phyloP scores from a whole-genome alignment of 139 green algal genomes.

The Coccomyxa sp. region DNA sequence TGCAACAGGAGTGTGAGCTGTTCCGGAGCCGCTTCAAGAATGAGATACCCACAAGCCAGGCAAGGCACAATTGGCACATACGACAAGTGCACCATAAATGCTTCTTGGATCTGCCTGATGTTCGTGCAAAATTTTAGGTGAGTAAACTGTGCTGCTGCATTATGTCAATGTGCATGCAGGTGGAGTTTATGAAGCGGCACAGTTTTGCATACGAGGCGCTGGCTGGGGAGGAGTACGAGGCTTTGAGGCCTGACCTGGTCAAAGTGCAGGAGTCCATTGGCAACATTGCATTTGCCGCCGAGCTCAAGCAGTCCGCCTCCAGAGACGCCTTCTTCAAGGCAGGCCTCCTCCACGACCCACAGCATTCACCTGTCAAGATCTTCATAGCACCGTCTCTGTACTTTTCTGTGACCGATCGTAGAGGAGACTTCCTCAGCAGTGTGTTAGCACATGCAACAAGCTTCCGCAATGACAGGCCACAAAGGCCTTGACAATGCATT shows the following conservation, averaged over 20 bases:
- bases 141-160: not conserved
- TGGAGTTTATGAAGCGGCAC: conserved; percentile 52
- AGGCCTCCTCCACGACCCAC: not conserved
- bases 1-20: conserved; percentile 78
- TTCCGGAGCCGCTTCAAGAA: conserved; percentile 53
- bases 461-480: too few relatives aligned
- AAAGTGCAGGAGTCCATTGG: conserved; percentile 12
- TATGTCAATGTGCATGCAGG: conserved; percentile 23
- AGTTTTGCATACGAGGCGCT: conserved; percentile 57
- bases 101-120: not conserved
- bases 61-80: conserved; percentile 1
- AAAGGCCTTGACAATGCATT: not conserved
- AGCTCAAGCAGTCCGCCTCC: not conserved
- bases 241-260: conserved; percentile 39
- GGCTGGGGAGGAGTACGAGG: conserved; percentile 30
- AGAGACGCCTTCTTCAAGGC: conserved; percentile 58
- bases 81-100: not conserved
- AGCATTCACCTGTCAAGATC: not conserved
- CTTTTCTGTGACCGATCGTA: not conserved
- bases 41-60: conserved; percentile 26
- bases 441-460: not conserved
- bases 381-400: not conserved
- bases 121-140: not conserved
- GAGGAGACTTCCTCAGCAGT: not conserved
- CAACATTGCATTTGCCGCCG: not conserved